Evolutionary conservation across 2,329 filamentous ascomycete species (phyloP), one percentile per base, ranked within the genome.

Genomic region (Neofusicoccum ribis): DNA sequence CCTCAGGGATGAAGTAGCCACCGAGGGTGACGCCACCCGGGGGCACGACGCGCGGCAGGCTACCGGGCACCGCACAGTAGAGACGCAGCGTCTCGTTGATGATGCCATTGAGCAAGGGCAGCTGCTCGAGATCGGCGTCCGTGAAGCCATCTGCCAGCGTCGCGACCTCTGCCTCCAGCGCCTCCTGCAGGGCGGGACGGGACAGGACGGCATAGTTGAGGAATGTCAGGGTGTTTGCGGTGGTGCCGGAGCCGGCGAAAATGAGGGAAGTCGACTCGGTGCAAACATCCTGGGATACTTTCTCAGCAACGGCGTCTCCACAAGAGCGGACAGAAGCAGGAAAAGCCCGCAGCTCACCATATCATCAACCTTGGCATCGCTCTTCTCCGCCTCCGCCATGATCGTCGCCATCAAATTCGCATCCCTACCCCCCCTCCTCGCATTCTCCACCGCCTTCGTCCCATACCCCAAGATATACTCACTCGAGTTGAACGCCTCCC

Each of bases 1-100:
- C 76, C 0, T 65, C 67, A 1, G 78, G 76, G 17, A 80, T 70
- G 58, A 71, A 73, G 68, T 78, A 68, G n/a, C 74, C 75, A n/a
- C 69, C 69, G 5, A 80, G 67, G 1, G 61, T 71, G n/a, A 68
- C 69, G 8, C 78, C 78, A 31, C 73, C 72, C 15, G 69, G 63
- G 2, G 78, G 78, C 3, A 76, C 73, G 6, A 73, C 69, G 23
- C 78, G 72, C 23, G 77, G 77, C 6, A 79, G 68, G 46, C 70
- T 72, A 17, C 71, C 72, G 3, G 77, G 76, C 5, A 74, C 76
- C 44, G 76, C 73, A 52, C 74, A 72, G 61, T 77, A 77, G 11
- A 79, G 65, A 0, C 79, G 73, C 17, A 79, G 67, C 1, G 77
- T 77, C 63, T 80, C 78, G 34, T 77, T 69, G 44, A 80, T 76